Evolutionary conservation across 352 stramenopile genomes (phyloP).

Genomic region (Elongisporangium prolatum): DNA sequence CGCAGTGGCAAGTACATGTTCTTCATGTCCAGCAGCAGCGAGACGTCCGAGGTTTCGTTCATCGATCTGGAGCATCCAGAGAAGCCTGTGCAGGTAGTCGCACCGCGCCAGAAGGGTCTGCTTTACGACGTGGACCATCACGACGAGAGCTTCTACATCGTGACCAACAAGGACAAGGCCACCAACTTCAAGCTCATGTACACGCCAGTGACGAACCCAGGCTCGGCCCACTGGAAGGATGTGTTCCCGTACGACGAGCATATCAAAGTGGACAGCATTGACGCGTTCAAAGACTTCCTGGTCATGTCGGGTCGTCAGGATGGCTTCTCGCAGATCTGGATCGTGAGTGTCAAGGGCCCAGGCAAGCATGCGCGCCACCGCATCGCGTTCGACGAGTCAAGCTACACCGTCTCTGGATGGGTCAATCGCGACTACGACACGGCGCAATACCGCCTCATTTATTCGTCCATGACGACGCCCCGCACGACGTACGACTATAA

Average conservation of each 20-base stretch:
- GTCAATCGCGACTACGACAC: slow-evolving; percentile 89
- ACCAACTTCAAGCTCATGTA: slow-evolving; percentile 94
- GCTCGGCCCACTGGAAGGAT: slow-evolving; percentile 78
- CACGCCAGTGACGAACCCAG: slow-evolving; percentile 43
- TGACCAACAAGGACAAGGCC: slow-evolving; percentile 91
- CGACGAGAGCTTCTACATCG: slow-evolving; percentile 88
- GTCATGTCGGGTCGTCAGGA: slow-evolving; percentile 85
- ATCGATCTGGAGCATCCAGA: slow-evolving; percentile 55
- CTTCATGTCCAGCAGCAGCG: slow-evolving; percentile 81
- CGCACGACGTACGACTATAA: slow-evolving; percentile 86
- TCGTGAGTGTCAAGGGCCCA: slow-evolving; percentile 59
- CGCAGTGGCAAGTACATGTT: slow-evolving; percentile 92
- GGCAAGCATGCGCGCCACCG: slow-evolving; percentile 44
- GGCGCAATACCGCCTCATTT: slow-evolving; percentile 85
- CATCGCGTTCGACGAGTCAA: slow-evolving; percentile 88
- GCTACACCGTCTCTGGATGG: slow-evolving; percentile 79
- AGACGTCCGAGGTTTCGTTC: slow-evolving; percentile 90
- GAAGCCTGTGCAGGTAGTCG: slow-evolving; percentile 46
- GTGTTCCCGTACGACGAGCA: slow-evolving; percentile 80
- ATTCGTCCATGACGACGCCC: slow-evolving; percentile 93
- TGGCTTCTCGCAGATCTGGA: slow-evolving; percentile 80
- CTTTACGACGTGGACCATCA: slow-evolving; percentile 88
- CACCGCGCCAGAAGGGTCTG: slow-evolving; percentile 63
- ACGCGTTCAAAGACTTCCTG: slow-evolving; percentile 86
- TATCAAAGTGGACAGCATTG: slow-evolving; percentile 83